Conservation (phyloP, 208 protist species). For the Porcisia hertigi region DNA sequence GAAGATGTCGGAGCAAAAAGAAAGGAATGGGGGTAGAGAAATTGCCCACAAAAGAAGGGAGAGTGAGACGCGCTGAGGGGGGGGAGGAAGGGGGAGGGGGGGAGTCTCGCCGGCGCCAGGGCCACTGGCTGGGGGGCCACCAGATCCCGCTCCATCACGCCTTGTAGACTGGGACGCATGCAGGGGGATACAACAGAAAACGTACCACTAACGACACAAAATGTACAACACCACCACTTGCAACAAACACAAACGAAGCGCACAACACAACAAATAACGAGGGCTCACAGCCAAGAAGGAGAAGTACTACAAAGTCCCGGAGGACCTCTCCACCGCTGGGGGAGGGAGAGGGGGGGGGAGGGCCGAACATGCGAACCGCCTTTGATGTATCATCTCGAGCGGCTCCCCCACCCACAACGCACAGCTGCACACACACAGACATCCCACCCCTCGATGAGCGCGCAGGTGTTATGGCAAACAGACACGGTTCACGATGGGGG, state of each 20-base stretch:
- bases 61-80: not conserved
- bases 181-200: not conserved
- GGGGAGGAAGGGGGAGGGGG: not conserved
- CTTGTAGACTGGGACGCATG: not conserved
- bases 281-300: too few relatives aligned
- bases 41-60: not conserved
- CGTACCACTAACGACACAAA: not conserved
- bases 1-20: too few relatives aligned
- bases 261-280: not conserved
- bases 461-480: not conserved
- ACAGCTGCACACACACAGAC: not conserved
- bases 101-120: not conserved
- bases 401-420: not conserved
- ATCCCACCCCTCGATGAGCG: not conserved
- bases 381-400: not conserved
- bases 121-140: not conserved
- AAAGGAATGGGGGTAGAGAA: not conserved
- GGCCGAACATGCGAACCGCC: not conserved
- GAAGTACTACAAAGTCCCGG: too few relatives aligned
- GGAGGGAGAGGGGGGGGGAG: too few relatives aligned
- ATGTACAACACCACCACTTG: not conserved
- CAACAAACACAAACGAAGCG: not conserved
- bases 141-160: not conserved
- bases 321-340: too few relatives aligned
- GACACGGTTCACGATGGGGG: slow-evolving; percentile 13